These are phyloP conservation scores for Moesziomyces parantarcticus DNA, from an alignment of 1,284 basidiomycete genomes.

Conservation along the genomic window DNA sequence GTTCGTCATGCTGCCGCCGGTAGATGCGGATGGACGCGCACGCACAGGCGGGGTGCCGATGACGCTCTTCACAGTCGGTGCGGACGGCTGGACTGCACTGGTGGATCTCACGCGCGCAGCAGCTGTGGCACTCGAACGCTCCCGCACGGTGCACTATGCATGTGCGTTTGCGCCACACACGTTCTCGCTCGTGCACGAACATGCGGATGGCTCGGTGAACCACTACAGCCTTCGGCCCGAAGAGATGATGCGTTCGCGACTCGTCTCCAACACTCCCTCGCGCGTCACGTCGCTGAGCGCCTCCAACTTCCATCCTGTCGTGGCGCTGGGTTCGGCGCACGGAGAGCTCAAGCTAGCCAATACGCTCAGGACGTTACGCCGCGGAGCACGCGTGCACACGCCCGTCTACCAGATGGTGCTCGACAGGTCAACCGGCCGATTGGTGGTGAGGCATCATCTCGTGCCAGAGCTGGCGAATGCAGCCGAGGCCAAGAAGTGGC, in stretches of 20 bases:
- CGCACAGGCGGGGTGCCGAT: neutral
- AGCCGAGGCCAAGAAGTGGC: conserved; percentile 17
- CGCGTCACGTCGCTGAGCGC: conserved; percentile 9
- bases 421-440: conserved; percentile 14
- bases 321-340: conserved; percentile 26
- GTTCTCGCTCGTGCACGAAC: conserved; percentile 23
- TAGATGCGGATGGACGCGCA: conserved; percentile 11
- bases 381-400: conserved; percentile 13
- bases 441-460: conserved; percentile 12
- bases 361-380: conserved; percentile 4
- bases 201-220: conserved; percentile 30
- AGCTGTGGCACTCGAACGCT: conserved; percentile 15
- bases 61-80: conserved; percentile 17
- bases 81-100: conserved; percentile 21
- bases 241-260: conserved; percentile 23
- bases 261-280: conserved; percentile 10
- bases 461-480: conserved; percentile 9
- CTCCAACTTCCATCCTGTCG: conserved; percentile 19
- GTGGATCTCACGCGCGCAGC: conserved; percentile 6
- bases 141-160: conserved; percentile 18
- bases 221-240: conserved; percentile 25
- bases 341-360: conserved; percentile 41
- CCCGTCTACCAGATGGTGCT: conserved; percentile 21
- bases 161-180: conserved; percentile 11
- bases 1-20: conserved; percentile 23